These are phyloP conservation scores for Nitzschia sp. DNA, from an alignment of 108 stramenopile genomes.

Conservation along the genomic window DNA sequence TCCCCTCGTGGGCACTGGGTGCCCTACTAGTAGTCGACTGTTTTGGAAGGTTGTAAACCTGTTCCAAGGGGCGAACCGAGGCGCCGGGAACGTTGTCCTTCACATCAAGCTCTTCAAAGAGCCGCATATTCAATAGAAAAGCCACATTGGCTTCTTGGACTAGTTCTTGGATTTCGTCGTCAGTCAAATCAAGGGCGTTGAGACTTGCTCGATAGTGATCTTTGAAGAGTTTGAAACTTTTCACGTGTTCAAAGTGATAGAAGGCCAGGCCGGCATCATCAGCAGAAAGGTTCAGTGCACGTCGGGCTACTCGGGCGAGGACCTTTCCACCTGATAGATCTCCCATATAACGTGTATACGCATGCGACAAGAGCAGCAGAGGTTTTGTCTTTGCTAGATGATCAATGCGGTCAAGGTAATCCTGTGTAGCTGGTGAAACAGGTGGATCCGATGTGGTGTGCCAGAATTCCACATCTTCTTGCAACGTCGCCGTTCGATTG, in stretches of 20 bases:
- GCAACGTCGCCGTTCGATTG: slow-evolving; percentile 47
- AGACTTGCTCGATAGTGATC: slow-evolving; percentile 73
- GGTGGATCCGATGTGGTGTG: slow-evolving; percentile 29
- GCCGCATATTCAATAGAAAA: slow-evolving; percentile 84
- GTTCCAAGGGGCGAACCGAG: slow-evolving; percentile 57
- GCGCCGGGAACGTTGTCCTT: slow-evolving; percentile 57
- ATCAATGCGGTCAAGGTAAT: slow-evolving; percentile 73
- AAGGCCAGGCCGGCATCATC: slow-evolving; percentile 68
- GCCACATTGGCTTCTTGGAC: slow-evolving; percentile 91
- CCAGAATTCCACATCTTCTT: slow-evolving; percentile 85
- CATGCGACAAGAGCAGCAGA: slow-evolving; percentile 78
- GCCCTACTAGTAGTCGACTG: not conserved
- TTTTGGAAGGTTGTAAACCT: slow-evolving; percentile 34
- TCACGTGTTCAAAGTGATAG: slow-evolving; percentile 75
- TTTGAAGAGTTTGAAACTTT: slow-evolving; percentile 79
- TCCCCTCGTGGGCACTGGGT: slow-evolving; percentile 1
- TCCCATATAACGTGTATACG: slow-evolving; percentile 90
- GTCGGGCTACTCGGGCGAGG: slow-evolving; percentile 67
- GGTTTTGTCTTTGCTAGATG: slow-evolving; percentile 58
- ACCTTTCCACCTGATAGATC: slow-evolving; percentile 87
- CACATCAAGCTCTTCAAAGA: slow-evolving; percentile 92
- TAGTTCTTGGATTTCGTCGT: slow-evolving; percentile 45
- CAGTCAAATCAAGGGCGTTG: slow-evolving; percentile 54
- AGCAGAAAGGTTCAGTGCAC: slow-evolving; percentile 57
- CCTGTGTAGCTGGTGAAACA: slow-evolving; percentile 70